Evolutionary conservation across 345 rosid genomes (phyloP).

Genomic region (Eucalyptus victrix): DNA sequence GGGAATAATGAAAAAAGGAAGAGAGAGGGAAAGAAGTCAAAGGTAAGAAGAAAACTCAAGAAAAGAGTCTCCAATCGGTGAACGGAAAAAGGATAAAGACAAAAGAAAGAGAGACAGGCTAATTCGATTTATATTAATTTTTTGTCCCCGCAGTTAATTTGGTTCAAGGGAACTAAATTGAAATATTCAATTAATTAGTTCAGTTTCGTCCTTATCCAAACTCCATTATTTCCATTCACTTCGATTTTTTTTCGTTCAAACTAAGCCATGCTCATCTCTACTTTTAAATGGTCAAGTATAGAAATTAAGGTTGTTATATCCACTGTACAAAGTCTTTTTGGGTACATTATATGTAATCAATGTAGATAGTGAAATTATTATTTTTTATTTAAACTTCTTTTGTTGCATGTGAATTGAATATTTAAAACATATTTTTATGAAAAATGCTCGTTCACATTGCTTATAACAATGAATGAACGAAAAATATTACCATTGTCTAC

Average conservation of each 20-base stretch:
- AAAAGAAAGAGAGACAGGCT: not conserved
- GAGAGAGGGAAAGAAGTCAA: not conserved
- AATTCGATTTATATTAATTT: not conserved
- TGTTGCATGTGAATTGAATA: not conserved
- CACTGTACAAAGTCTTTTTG: not conserved
- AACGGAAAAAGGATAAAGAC: not conserved
- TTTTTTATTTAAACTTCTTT: not conserved
- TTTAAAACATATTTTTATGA: not conserved
- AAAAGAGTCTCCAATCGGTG: not conserved
- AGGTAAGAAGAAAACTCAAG: not conserved
- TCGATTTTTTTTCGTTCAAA: not conserved
- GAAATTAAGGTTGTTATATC: not conserved
- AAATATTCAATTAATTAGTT: not conserved
- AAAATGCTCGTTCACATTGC: not conserved
- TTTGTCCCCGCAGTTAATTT: not conserved
- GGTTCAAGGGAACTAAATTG: not conserved
- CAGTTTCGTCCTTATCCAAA: not conserved
- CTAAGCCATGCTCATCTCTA: not conserved
- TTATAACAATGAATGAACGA: not conserved
- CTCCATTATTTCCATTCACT: not conserved
- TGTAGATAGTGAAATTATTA: not conserved
- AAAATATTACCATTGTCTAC: fast-evolving
- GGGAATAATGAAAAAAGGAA: not conserved
- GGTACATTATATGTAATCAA: not conserved
- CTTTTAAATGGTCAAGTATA: not conserved